These are phyloP conservation scores for Penicillium daleae DNA, from an alignment of 495 filamentous ascomycete genomes.

Conservation along the genomic window DNA sequence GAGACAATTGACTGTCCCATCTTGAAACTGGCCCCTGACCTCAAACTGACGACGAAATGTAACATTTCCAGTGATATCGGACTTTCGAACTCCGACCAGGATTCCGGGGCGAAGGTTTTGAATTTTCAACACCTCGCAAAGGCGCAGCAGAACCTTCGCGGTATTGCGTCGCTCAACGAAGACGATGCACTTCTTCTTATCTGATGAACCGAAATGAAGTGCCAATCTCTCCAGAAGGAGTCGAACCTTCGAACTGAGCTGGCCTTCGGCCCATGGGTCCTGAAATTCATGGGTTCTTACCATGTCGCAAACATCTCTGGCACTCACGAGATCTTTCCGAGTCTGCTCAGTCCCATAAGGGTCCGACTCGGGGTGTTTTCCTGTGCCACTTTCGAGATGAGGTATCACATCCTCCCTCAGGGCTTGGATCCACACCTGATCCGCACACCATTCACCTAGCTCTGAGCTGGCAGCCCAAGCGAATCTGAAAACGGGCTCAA, in stretches of 20 bases:
- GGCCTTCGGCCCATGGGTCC: conserved; percentile 40
- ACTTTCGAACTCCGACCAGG: conserved; percentile 62
- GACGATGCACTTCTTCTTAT: conserved; percentile 77
- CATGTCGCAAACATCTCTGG: conserved; percentile 63
- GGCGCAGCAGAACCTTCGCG: conserved; percentile 67
- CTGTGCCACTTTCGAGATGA: conserved; percentile 64
- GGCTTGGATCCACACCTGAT: conserved; percentile 76
- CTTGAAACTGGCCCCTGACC: conserved; percentile 75
- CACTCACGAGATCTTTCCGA: conserved; percentile 52
- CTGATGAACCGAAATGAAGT: conserved; percentile 57
- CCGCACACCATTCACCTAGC: conserved; percentile 85
- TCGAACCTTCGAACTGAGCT: conserved; percentile 75
- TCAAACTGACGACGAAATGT: conserved; percentile 77
- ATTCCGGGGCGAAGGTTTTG: conserved; percentile 65
- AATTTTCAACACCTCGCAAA: conserved; percentile 63
- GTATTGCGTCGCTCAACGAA: conserved; percentile 83
- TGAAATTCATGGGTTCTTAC: conserved; percentile 55
- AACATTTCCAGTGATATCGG: conserved; percentile 56
- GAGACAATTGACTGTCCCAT: conserved; percentile 83
- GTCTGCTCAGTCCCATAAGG: conserved; percentile 37
- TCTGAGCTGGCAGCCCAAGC: conserved; percentile 63
- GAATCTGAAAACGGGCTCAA: conserved; percentile 63
- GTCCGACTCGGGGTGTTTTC: conserved; percentile 37
- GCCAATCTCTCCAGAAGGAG: conserved; percentile 60
- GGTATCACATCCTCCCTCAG: conserved; percentile 65